Base-by-base conservation (phyloP, 1,139 yeast genomes). In the Taphrina pruni region DNA sequence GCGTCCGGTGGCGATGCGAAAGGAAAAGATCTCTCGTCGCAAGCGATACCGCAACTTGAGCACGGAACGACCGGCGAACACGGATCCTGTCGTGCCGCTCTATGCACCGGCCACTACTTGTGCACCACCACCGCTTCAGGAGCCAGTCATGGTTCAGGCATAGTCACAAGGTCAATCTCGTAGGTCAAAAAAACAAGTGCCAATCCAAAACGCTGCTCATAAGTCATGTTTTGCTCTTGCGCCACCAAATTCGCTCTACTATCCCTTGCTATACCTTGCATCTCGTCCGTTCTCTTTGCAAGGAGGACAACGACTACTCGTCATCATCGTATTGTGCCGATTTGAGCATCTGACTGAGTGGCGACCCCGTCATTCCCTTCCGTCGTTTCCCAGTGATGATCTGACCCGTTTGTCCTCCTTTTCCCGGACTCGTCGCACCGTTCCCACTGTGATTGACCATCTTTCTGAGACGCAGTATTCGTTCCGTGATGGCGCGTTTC, bases 1-100 rank as follows among this genome's bases (percentile, higher is more conserved):
- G 75, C 82, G 97, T 62, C 97, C 97, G 1, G 87, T 87, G 20
- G 85, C 85, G 71, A 84, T 89, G 89, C 88, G 88, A 73, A 83
- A 88, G 74, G 82, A 84, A 70, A 87, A 89, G 58, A 89, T 90
- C 72, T 89, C 89, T 76, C 83, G 97, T 73, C 82, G 97, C 69
- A 87, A 86, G 74, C 82, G 96, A 26, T 54, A 60, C 61, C 60
- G 67, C 55, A 64, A 64, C 48, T 39, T 64, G 67, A 55, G 54
- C n/a, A 20, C 66, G 17, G 57, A 55, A 21, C 41, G 58, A 4
- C 51, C 66, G 20, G 51, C 8, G 11, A 2, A 0, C 35, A 2
- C 58, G 2, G 58, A 26, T 7, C 26, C 41, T 14, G 17, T 26
- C 58, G 9, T 26, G 35, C 54, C 54, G 12, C 11, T 9, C n/a